These are phyloP conservation scores for Solanum chiquidenum DNA, from an alignment of 257 asterid genomes.

Conservation along the genomic window DNA sequence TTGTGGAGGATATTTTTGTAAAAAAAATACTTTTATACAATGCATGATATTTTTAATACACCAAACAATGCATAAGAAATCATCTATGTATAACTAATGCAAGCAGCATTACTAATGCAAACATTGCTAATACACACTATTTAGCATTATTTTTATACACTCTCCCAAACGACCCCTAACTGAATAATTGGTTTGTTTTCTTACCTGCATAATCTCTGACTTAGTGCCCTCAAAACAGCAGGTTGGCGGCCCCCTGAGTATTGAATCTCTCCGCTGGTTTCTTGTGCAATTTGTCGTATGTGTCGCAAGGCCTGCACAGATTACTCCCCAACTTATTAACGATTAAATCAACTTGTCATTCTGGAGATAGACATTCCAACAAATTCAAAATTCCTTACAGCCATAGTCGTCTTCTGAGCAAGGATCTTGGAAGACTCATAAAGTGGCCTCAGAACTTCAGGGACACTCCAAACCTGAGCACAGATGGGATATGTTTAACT, in stretches of 20 bases:
- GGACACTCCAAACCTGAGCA: conserved; percentile 69
- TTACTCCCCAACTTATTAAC: not conserved
- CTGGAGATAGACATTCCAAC: not conserved
- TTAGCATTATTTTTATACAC: no score
- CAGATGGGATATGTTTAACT: not conserved
- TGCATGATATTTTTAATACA: no score
- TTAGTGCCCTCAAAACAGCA: conserved; percentile 70
- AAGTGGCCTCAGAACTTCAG: conserved; percentile 91
- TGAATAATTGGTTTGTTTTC: not conserved
- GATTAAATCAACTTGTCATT: not conserved
- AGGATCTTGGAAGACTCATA: conserved; percentile 93
- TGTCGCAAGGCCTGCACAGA: conserved; percentile 63
- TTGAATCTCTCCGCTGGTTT: conserved; percentile 79
- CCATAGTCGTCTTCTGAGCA: conserved; percentile 95
- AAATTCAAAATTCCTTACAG: conserved; percentile 32
- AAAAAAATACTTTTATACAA: no score
- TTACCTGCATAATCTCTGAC: conserved; percentile 84
- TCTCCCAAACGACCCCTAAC: not conserved
- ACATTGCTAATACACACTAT: no score
- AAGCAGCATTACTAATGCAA: no score
- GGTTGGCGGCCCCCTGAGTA: conserved; percentile 83
- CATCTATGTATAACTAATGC: no score
- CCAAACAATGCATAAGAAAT: no score
- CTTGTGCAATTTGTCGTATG: conserved; percentile 84
- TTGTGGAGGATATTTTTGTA: no score